These are phyloP conservation scores for Arabidopsis lyrata DNA, from an alignment of 441 rosid genomes.

Conservation along the genomic window DNA sequence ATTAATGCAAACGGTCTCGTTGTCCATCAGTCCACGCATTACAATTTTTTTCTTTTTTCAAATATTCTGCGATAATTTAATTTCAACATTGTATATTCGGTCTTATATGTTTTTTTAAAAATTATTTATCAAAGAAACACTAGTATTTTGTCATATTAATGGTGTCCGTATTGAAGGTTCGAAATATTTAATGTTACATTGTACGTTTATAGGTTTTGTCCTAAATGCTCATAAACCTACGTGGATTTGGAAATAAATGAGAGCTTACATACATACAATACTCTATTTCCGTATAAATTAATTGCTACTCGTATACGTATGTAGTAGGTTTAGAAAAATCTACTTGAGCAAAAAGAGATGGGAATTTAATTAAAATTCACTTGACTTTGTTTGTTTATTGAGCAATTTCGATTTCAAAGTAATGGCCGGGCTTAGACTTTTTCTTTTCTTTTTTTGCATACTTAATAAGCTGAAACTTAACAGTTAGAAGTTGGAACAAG, in stretches of 20 bases:
- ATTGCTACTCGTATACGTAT: background rate
- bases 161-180: conserved; percentile 1
- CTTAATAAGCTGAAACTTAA: conserved; percentile 8
- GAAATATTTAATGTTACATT: background rate
- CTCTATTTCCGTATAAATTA: background rate
- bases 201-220: conserved; percentile 10
- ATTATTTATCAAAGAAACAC: background rate
- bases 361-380: background rate
- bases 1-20: conserved; percentile 34
- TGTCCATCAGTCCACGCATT: conserved; percentile 1
- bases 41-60: background rate
- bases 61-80: background rate
- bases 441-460: background rate
- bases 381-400: conserved; percentile 1
- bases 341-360: background rate
- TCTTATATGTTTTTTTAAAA: background rate
- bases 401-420: conserved; percentile 12
- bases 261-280: background rate
- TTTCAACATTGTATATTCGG: background rate
- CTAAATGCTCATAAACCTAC: background rate
- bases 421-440: conserved; percentile 14
- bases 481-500: conserved; percentile 35
- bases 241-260: conserved; percentile 1
- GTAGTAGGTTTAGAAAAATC: background rate
- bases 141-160: background rate